Conservation (phyloP, 108 stramenopile species). For the Epipyxis sp. region DNA sequence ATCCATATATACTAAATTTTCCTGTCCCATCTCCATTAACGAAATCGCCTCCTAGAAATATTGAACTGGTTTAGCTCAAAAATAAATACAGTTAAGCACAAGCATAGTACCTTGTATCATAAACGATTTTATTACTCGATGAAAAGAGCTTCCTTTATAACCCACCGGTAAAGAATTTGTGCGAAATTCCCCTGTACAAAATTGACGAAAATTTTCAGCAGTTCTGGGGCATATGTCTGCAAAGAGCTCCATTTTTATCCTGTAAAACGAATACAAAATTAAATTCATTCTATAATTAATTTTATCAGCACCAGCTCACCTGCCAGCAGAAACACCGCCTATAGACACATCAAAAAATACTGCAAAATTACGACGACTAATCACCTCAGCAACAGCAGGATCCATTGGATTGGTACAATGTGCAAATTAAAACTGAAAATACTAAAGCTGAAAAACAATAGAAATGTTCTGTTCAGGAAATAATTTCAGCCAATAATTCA, state of each 20-base stretch:
- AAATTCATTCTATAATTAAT: slow-evolving; percentile 73
- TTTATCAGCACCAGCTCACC: slow-evolving; percentile 95
- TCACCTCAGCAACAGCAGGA: slow-evolving; percentile 35
- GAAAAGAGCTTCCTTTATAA: slow-evolving; percentile 82
- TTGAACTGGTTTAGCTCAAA: not conserved
- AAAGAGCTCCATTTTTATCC: slow-evolving; percentile 15
- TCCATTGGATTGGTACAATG: too few relatives aligned
- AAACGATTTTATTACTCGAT: slow-evolving; percentile 87
- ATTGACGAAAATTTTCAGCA: slow-evolving; percentile 68
- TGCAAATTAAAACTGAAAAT: too few relatives aligned
- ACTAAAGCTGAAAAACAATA: too few relatives aligned
- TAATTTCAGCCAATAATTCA: too few relatives aligned
- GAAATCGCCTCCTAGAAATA: slow-evolving; percentile 91
- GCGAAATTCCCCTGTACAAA: slow-evolving; percentile 73
- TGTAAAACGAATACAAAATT: slow-evolving; percentile 40
- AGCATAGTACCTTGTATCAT: slow-evolving; percentile 50
- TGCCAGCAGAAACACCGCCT: slow-evolving; percentile 70
- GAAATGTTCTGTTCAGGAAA: too few relatives aligned
- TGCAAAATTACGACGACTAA: slow-evolving; percentile 66
- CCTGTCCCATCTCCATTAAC: slow-evolving; percentile 87
- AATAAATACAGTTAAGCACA: too few relatives aligned
- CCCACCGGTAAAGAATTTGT: slow-evolving; percentile 65
- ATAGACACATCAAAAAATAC: slow-evolving; percentile 95
- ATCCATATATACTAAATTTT: slow-evolving; percentile 82
- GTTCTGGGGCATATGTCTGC: slow-evolving; percentile 28